Conservation (phyloP, 2,329 filamentous ascomycete genomes). For the Aspergillus pseudotamarii region DNA sequence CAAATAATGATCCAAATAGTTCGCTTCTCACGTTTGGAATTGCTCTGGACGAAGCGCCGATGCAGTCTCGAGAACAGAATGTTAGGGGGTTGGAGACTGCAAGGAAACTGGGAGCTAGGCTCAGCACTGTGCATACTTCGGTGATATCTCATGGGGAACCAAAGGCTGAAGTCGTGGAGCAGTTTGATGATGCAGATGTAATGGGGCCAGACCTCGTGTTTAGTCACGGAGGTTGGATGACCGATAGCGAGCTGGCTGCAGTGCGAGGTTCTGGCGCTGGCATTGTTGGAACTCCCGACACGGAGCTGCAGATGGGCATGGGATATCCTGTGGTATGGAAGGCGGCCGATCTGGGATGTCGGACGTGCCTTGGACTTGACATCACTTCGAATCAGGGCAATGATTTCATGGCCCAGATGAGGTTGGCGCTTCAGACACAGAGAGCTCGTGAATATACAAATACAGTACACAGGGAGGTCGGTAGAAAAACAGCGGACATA, state of each 20-base stretch:
- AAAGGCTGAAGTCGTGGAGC: not conserved
- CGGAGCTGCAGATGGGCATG: conserved; percentile 14
- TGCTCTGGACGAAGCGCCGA: not conserved
- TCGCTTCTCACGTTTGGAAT: not conserved
- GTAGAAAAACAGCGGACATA: conserved; percentile 2
- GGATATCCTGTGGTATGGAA: conserved; percentile 9
- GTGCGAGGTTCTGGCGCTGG: conserved; percentile 1
- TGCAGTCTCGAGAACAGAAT: not conserved
- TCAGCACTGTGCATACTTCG: conserved; percentile 8
- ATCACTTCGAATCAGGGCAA: conserved; percentile 10
- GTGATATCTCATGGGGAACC: not conserved
- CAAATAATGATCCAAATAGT: not conserved
- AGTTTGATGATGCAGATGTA: not conserved
- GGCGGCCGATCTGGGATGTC: conserved; percentile 5
- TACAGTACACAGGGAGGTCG: not conserved
- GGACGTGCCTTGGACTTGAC: conserved; percentile 8
- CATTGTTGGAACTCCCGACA: conserved; percentile 6
- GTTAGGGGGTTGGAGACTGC: not conserved
- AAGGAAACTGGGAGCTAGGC: not conserved
- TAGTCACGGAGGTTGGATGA: conserved; percentile 7
- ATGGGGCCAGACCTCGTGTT: conserved; percentile 10
- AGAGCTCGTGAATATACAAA: not conserved
- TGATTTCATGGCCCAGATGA: conserved; percentile 11
- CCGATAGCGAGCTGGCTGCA: not conserved
- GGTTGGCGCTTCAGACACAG: conserved; percentile 7